phyloP scores from a whole-genome alignment of 2,329 filamentous ascomycete genomes.

The Aspergillaceae sp. region DNA sequence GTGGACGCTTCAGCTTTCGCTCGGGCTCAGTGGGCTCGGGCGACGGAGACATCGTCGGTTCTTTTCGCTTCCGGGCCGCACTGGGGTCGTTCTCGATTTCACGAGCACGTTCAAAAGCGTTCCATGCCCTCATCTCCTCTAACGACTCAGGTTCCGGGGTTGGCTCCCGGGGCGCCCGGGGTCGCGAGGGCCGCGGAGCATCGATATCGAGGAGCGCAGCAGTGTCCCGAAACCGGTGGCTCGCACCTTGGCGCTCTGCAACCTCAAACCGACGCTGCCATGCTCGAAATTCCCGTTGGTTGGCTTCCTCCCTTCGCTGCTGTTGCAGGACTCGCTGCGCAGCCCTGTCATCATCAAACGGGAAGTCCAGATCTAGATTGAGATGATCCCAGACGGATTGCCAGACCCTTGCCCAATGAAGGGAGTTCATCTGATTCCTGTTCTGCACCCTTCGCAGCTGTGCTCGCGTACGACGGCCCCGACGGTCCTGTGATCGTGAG shows the following conservation, averaged over 20 bases:
- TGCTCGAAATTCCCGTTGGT: constrained; percentile 53
- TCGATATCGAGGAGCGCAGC: constrained; percentile 52
- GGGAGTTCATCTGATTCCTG: constrained; percentile 35
- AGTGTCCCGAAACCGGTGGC: constrained; percentile 61
- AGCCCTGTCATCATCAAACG: constrained; percentile 66
- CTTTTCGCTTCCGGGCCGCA: constrained; percentile 43
- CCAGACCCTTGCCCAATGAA: constrained; percentile 73
- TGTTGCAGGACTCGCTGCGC: constrained; percentile 49
- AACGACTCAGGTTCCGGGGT: constrained; percentile 59
- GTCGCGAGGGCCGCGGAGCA: constrained; percentile 32
- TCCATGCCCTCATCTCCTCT: constrained; percentile 81
- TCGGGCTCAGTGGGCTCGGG: constrained; percentile 59
- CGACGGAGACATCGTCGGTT: constrained; percentile 69
- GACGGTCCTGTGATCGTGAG: constrained; percentile 34
- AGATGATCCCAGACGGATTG: constrained; percentile 75
- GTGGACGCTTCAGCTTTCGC: constrained; percentile 77
- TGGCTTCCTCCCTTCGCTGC: constrained; percentile 39
- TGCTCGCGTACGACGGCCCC: constrained; percentile 40
- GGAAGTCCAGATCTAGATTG: constrained; percentile 73
- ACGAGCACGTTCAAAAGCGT: constrained; percentile 76
- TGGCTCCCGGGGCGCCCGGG: constrained; percentile 29
- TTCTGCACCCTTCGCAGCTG: constrained; percentile 36
- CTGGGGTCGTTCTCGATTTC: constrained; percentile 51
- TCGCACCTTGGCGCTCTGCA: constrained; percentile 68
- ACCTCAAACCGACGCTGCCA: constrained; percentile 82